Percentiles rank a stretch among this genome's conserved stretches.
phyloP scores from a whole-genome alignment of 352 stramenopile genomes.

The Pythium pectinolyticum region DNA sequence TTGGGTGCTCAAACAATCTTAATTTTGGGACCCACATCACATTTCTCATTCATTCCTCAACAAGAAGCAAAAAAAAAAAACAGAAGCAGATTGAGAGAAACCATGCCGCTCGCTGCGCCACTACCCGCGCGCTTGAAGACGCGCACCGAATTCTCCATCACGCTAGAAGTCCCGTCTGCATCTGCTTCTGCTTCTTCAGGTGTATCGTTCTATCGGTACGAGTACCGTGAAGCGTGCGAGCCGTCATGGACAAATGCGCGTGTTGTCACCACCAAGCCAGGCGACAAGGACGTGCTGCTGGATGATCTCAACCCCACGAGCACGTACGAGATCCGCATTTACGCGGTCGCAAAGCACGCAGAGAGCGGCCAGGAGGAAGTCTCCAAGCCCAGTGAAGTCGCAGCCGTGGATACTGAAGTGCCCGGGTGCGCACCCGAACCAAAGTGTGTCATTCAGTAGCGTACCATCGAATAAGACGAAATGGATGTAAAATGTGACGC shows the following conservation, averaged over 20 bases:
- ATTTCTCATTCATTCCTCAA: background rate
- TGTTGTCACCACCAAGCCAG: constrained; percentile 41
- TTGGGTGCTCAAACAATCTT: background rate
- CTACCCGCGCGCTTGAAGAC: constrained; percentile 69
- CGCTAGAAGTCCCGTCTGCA: constrained; percentile 47
- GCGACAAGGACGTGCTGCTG: constrained; percentile 56
- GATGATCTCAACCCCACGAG: constrained; percentile 88
- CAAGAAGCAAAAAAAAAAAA: background rate
- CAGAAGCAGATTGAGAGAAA: background rate
- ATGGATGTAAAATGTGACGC: background rate
- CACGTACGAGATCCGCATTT: constrained; percentile 86
- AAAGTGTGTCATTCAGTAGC: constrained; percentile 39
- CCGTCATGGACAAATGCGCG: constrained; percentile 37
- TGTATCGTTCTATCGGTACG: constrained; percentile 55
- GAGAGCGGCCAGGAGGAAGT: constrained; percentile 40
- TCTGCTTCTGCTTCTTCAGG: constrained; percentile 16
- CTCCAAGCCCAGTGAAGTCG: constrained; percentile 65
- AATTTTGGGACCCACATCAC: constrained; percentile 3
- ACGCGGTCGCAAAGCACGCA: constrained; percentile 42
- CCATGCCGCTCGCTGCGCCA: constrained; percentile 33
- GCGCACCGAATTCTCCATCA: constrained; percentile 83
- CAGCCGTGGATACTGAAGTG: constrained; percentile 86
- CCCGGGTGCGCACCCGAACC: constrained; percentile 75
- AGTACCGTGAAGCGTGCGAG: constrained; percentile 66
- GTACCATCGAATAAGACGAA: background rate